Evolutionary conservation across 148 eudicot species (phyloP), one percentile per base, ranked within the genome.

Genomic region (Rhododendron kiyosumense): DNA sequence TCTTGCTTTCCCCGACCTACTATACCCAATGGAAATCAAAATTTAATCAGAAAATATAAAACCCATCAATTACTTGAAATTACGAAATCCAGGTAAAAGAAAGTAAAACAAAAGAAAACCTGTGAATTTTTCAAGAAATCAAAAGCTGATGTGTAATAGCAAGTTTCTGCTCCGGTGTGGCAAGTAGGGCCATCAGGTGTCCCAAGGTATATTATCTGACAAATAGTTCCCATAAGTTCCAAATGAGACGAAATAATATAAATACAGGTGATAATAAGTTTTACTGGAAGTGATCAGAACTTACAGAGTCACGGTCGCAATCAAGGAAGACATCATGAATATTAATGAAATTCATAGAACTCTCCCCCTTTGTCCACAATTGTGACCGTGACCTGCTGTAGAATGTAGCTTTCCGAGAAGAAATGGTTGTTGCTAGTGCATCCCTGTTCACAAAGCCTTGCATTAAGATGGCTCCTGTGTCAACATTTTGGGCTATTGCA

Each of bases 121-220:
- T 94, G 83, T 81, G 90, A 74, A 78, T 90, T 79, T 51, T 91
- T 90, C 69, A 91, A 46, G 67, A 83, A 54, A 48, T 92, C 89
- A 87, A 89, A 87, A 80, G 92, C 90, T 20, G 99, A 92, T 30
- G 98, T 92, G 83, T 88, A 96, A 89, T 95, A 96, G 89, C 99
- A 96, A 17, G 99, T 95, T 88, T 95, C 98, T 26, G 95, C 90
- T 54, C 99, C 99, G 1, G 98, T 96, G 86, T 96, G 98, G 89
- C 98, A 96, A 51, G 94, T 93, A 51, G 98, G 98, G n/a, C 98
- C 99, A 89, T 96, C 98, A 80, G 99, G 98, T 89, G 90, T 93
- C 84, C 98, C 99, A 71, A 95, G 89, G 90, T 96, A 96, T 86
- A 96, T 92, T 46, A 96, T 89, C 99, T 96, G 89, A 61, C 28